Base-by-base conservation (phyloP, 129 eudicot species). In the Flaveria bidentis region DNA sequence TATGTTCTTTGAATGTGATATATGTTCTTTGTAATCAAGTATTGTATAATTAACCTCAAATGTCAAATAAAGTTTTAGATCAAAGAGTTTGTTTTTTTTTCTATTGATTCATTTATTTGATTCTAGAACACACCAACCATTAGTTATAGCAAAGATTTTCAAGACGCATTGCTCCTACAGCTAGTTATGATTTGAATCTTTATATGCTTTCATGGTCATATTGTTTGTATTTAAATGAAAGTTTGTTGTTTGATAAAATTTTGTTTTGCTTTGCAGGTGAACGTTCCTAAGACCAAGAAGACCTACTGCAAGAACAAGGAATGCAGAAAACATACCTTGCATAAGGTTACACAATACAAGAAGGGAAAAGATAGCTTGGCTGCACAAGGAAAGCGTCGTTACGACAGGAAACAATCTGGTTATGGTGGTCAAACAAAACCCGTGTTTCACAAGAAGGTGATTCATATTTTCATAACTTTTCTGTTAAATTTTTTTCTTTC, bases 371-470 rank as follows among this genome's bases (percentile, higher is more conserved):
- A 63, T 16, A 63, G 69, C 20, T 63, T 63, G 69, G 69, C 69
- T 30, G 69, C 69, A 63, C 69, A 63, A 63, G 69, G 69, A 63
- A 62, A 63, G 69, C 69, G 69, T 30, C 69, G 69, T 63, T 63
- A 63, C 15, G 69, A 63, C 69, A 30, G 69, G 69, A 63, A 63
- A 63, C 69, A 63, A 33, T 63, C 69, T 9, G 69, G 69, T 63
- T 63, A 63, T 63, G 69, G 69, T 63, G 69, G 69, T 63, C 69
- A 63, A 30, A 63, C 69, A 28, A 63, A 63, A 16, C 69, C 69
- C 46, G 69, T 63, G 22, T 63, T 63, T 30, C 69, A 63, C 69
- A 63, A 63, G 69, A 63, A 63, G 69, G 69, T 63, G 44, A 63
- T 6, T 14, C 15, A 30, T 56, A 9, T 2, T 25, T 0, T 4